Conservation (phyloP, 1,284 basidiomycete species). For the Puccinia novopanici region DNA sequence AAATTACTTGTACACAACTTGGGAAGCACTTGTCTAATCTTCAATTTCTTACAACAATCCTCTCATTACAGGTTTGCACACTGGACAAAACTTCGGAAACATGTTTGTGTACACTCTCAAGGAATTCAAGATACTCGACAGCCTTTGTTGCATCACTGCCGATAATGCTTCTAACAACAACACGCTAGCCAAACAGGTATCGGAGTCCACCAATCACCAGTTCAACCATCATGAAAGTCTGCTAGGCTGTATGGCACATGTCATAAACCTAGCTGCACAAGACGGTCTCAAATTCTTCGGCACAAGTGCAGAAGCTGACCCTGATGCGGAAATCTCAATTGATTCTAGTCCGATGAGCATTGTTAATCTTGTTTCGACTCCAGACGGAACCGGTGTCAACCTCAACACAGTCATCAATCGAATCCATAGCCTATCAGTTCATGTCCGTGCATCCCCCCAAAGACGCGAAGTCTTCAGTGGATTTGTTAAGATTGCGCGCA, state of each 20-base stretch:
- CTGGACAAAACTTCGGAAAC: neutral
- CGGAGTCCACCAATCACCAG: too few species aligned
- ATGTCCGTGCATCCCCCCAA: neutral
- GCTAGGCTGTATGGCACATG: slow-evolving; percentile 21
- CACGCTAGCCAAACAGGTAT: neutral
- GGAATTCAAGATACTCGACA: neutral
- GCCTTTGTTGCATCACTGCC: neutral
- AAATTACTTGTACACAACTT: too few species aligned
- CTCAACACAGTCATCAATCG: neutral
- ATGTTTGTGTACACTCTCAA: neutral
- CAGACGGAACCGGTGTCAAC: neutral
- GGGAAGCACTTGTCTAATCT: too few species aligned
- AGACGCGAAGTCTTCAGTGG: neutral
- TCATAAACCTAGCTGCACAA: slow-evolving; percentile 20
- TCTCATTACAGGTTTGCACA: neutral
- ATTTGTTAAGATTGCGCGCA: too few species aligned
- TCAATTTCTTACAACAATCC: neutral
- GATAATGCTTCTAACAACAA: slow-evolving; percentile 10
- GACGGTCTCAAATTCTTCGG: slow-evolving; percentile 5
- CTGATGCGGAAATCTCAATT: neutral
- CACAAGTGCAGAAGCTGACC: neutral
- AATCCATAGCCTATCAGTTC: neutral
- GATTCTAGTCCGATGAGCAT: neutral
- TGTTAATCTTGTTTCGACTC: neutral
- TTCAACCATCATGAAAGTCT: neutral